These are phyloP conservation scores for Eucalyptus fibrosa DNA, from an alignment of 345 rosid genomes.

Conservation along the genomic window DNA sequence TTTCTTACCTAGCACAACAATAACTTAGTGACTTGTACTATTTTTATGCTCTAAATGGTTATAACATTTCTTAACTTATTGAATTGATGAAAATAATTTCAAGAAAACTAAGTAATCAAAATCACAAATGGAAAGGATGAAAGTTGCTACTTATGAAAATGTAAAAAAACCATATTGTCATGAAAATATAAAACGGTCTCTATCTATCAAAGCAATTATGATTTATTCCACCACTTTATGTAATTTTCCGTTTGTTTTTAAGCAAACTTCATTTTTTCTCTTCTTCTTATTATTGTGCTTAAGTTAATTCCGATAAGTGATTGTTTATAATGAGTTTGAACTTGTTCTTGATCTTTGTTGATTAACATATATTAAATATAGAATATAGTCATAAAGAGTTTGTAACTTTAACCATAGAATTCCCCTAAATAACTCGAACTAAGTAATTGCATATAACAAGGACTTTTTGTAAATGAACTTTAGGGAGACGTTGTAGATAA, in stretches of 20 bases:
- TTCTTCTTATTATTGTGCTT: background rate
- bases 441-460: background rate
- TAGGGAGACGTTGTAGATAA: background rate
- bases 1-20: background rate
- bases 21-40: background rate
- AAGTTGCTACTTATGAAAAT: background rate
- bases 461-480: background rate
- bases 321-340: background rate
- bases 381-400: background rate
- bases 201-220: background rate
- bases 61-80: background rate
- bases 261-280: background rate
- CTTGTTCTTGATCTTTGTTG: background rate
- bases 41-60: background rate
- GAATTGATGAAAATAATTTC: background rate
- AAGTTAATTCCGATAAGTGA: background rate
- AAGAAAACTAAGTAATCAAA: background rate
- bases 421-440: background rate
- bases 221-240: background rate
- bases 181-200: background rate
- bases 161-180: background rate
- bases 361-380: too few species aligned
- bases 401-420: background rate
- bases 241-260: too few species aligned
- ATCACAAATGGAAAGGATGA: background rate